Base-by-base conservation (phyloP, 2,329 filamentous ascomycete species). In the Colletotrichum lupini region DNA sequence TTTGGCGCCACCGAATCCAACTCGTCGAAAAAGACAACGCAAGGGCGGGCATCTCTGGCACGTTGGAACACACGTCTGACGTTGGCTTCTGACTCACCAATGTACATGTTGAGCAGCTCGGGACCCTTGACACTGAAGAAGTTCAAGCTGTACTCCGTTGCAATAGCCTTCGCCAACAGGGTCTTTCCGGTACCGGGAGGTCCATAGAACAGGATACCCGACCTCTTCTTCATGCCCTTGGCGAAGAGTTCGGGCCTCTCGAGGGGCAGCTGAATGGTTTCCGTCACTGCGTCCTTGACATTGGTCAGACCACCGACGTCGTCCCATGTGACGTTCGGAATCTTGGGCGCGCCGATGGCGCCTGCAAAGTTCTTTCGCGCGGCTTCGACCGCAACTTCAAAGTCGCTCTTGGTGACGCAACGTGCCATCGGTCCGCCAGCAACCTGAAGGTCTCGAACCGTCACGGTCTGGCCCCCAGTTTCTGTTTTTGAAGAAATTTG, bases 321-420 rank as follows among this genome's bases (percentile, higher is more conserved):
- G 77, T 96, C 93, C 96, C 96, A 99, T 26, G 93, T 93, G 7
- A 99, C 97, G 75, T 98, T 98, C 7, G 96, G 97, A 75, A 98
- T 98, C 88, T 98, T 98, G 2, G 97, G 97, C 5, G 97, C 97
- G 28, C 97, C 97, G 76, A 99, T 99, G 0, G 96, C 93, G 81
- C 98, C 97, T 6, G 97, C 96, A 81, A 99, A 99, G 83, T 98
- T 98, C 88, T 98, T 98, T 67, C 97, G 92, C 1, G 97, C 97
- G 6, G 95, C 95, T 73, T 98, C 96, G 4, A 99, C 96, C 0
- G 97, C 97, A n/a, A 92, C 85, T 67, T 98, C 95, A 76, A 98
- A 96, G 82, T 99, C 97, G 2, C 89, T 87, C 76, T 94, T 94
- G 1, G 92, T 95, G 12, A 99, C 87, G 65, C 93, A 94, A 32